These are phyloP conservation scores for Pleurotus cornucopiae DNA, from an alignment of 768 basidiomycete genomes.

Conservation along the genomic window DNA sequence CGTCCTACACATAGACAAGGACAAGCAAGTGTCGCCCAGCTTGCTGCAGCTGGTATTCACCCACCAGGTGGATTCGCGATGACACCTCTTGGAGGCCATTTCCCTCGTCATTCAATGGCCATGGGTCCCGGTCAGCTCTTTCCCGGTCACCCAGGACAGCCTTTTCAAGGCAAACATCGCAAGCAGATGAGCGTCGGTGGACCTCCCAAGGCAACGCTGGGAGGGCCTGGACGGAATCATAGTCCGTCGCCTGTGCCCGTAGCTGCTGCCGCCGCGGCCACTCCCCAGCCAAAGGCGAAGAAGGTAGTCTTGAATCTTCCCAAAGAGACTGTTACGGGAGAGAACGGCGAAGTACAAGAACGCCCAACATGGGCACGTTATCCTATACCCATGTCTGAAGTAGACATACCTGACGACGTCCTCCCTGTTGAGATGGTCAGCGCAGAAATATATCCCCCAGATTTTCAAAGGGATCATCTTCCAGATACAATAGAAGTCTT, in stretches of 20 bases:
- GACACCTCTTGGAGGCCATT: constrained; percentile 56
- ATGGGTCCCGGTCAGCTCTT: constrained; percentile 33
- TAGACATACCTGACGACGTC: constrained; percentile 17
- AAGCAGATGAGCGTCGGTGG: constrained; percentile 77
- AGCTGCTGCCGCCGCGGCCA: constrained; percentile 19
- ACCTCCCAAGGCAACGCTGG: constrained; percentile 82
- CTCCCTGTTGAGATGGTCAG: constrained; percentile 32
- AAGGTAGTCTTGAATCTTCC: constrained; percentile 72
- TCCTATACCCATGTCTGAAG: constrained; percentile 36
- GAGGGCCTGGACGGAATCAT: constrained; percentile 74
- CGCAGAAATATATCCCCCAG: constrained; percentile 60
- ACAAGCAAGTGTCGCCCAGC: constrained; percentile 55
- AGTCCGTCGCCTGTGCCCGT: constrained; percentile 52
- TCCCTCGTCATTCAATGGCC: constrained; percentile 50
- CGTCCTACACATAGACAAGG: constrained; percentile 55
- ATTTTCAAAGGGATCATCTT: constrained; percentile 50
- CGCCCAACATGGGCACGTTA: constrained; percentile 59
- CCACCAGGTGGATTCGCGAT: constrained; percentile 49
- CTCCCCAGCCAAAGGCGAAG: constrained; percentile 49
- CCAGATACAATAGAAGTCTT: constrained; percentile 76
- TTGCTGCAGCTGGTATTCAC: constrained; percentile 56
- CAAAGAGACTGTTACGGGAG: constrained; percentile 51
- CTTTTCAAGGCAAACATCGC: constrained; percentile 58
- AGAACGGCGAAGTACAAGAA: constrained; percentile 35
- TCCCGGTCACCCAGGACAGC: constrained; percentile 30